Conservation (phyloP, 345 rosid genomes). For the Citrus sinensis region DVS_A1.0 CM039161.1:1358501-1359000, state of each 20-base stretch:
- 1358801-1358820: too few species aligned
- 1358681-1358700: neutral
- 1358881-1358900: too few species aligned
- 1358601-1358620: neutral
- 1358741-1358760: neutral
- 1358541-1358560: too few species aligned
- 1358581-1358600: neutral
- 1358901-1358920: too few species aligned
- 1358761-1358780: neutral
- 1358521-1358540: neutral
- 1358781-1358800: too few species aligned
- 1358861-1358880: too few species aligned
- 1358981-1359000: too few species aligned
- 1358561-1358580: neutral
- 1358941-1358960: too few species aligned
- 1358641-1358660: neutral
- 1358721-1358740: neutral
- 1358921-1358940: too few species aligned
- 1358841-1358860: too few species aligned
- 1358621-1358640: neutral
- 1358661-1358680: neutral
- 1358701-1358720: neutral
- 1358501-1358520: neutral
- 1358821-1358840: too few species aligned
- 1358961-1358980: too few species aligned